A percentile compares a stretch with the other conserved stretches of the same genome.
Conservation (phyloP, 768 basidiomycete species). For the Mycena rosella region DNA sequence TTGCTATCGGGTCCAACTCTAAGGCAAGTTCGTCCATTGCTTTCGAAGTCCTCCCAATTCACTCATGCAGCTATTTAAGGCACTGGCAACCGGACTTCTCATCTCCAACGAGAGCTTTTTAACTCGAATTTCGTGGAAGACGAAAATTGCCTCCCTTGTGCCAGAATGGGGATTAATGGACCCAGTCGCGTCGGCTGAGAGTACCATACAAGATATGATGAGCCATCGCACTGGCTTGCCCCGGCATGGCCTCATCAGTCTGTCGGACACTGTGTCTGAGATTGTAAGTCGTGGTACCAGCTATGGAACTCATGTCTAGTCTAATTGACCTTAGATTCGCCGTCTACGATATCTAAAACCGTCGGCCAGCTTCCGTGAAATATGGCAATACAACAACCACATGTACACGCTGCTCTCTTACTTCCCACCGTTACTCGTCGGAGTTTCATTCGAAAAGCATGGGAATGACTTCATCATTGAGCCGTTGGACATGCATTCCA, state of each 20-base stretch:
- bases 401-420: conserved; percentile 44
- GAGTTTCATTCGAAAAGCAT: conserved; percentile 33
- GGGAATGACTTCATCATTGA: conserved; percentile 33
- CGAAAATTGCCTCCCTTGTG: conserved; percentile 35
- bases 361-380: conserved; percentile 43
- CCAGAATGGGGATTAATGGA: conserved; percentile 41
- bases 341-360: conserved; percentile 39
- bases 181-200: conserved; percentile 34
- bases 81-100: conserved; percentile 37
- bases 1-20: conserved; percentile 39
- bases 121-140: conserved; percentile 34
- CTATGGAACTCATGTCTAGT: not conserved
- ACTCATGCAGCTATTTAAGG: conserved; percentile 34
- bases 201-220: conserved; percentile 43
- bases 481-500: conserved; percentile 36
- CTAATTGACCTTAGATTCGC: conserved; percentile 30
- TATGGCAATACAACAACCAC: too few relatives aligned
- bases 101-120: conserved; percentile 35
- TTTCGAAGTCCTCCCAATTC: not conserved
- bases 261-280: conserved; percentile 17
- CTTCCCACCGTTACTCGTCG: conserved; percentile 36
- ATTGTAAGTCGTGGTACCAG: conserved; percentile 27
- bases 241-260: conserved; percentile 39
- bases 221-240: conserved; percentile 47
- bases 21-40: conserved; percentile 30